phyloP scores from a whole-genome alignment of 768 basidiomycete genomes.

The Inosperma sp. region DNA sequence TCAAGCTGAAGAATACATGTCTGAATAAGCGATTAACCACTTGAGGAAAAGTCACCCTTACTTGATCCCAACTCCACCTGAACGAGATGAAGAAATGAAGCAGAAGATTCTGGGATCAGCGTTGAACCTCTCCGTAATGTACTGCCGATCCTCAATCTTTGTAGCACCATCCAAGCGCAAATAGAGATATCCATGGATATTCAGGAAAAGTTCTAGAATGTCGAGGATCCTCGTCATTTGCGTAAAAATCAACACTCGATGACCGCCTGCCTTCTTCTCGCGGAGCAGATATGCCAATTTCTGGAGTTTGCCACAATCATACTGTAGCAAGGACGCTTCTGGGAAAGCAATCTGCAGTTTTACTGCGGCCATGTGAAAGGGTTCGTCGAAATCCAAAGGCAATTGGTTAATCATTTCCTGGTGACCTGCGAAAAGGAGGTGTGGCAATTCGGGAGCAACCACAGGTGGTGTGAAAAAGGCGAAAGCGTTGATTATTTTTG shows the following conservation, averaged over 20 bases:
- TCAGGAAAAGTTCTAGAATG: slow-evolving; percentile 89
- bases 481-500: slow-evolving; percentile 57
- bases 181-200: slow-evolving; percentile 90
- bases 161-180: slow-evolving; percentile 93
- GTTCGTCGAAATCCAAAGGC: slow-evolving; percentile 53
- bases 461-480: slow-evolving; percentile 77
- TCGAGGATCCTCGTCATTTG: slow-evolving; percentile 96
- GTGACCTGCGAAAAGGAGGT: slow-evolving; percentile 50
- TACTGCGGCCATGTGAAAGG: slow-evolving; percentile 69
- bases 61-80: slow-evolving; percentile 94
- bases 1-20: slow-evolving; percentile 48
- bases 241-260: slow-evolving; percentile 91
- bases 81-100: slow-evolving; percentile 82
- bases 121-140: slow-evolving; percentile 84
- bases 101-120: slow-evolving; percentile 74
- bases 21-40: slow-evolving; percentile 17
- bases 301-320: slow-evolving; percentile 95
- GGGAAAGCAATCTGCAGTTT: slow-evolving; percentile 93
- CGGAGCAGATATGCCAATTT: slow-evolving; percentile 73
- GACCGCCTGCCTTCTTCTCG: slow-evolving; percentile 80
- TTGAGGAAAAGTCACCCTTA: slow-evolving; percentile 32
- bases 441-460: slow-evolving; percentile 70
- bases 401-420: slow-evolving; percentile 25
- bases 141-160: slow-evolving; percentile 90
- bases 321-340: slow-evolving; percentile 82